phyloP scores from a whole-genome alignment of 352 stramenopile genomes.

The Phytophthora citricola region DNA sequence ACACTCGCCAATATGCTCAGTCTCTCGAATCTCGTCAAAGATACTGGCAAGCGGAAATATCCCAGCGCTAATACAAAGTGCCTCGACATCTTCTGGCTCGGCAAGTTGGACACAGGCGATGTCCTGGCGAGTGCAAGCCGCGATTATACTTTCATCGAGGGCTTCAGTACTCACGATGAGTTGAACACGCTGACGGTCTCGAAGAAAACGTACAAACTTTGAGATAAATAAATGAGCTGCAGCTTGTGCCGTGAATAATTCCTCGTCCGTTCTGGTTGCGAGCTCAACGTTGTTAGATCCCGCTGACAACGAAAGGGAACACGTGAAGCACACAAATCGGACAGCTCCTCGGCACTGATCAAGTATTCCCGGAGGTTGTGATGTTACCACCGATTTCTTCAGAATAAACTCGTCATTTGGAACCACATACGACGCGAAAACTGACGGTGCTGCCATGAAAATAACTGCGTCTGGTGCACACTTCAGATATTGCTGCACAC shows the following conservation, averaged over 20 bases:
- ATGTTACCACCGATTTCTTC: conserved; percentile 54
- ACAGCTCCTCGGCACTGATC: neutral
- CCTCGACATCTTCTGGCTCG: conserved; percentile 56
- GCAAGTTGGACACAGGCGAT: conserved; percentile 72
- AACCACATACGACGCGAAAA: conserved; percentile 50
- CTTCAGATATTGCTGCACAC: conserved; percentile 47
- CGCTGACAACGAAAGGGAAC: conserved; percentile 34
- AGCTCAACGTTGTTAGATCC: conserved; percentile 55
- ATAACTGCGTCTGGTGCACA: conserved; percentile 42
- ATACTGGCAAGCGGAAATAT: conserved; percentile 57
- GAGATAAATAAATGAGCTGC: conserved; percentile 35
- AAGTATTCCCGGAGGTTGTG: conserved; percentile 47
- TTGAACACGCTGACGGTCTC: conserved; percentile 27
- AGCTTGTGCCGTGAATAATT: conserved; percentile 38
- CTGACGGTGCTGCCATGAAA: conserved; percentile 37
- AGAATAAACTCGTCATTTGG: conserved; percentile 56
- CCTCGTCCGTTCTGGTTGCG: conserved; percentile 15
- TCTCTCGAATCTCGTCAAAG: conserved; percentile 49
- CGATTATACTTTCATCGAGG: conserved; percentile 51
- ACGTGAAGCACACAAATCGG: conserved; percentile 57
- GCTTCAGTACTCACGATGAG: conserved; percentile 60
- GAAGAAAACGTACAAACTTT: conserved; percentile 37
- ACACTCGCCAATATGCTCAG: conserved; percentile 49
- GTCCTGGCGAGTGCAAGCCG: conserved; percentile 45
- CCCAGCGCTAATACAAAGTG: conserved; percentile 44